A percentile compares a stretch with the other conserved stretches of the same genome.
Evolutionary conservation across 2,329 filamentous ascomycete species (phyloP).

Genomic region (Botryosphaeria agaves): DNA sequence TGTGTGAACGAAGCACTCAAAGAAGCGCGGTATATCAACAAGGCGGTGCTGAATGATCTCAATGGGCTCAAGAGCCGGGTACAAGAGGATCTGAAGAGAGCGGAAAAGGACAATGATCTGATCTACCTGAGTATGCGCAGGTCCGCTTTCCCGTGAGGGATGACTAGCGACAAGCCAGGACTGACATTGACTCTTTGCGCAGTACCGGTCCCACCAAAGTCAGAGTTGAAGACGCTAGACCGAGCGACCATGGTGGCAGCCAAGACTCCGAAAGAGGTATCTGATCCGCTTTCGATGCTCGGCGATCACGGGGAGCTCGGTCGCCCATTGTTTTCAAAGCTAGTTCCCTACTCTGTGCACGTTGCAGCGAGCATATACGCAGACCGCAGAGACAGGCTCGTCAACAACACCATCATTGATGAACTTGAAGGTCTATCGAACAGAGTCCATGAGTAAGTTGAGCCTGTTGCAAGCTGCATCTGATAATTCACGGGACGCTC

Average conservation of each 20-base stretch:
- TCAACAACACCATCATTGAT: slow-evolving; percentile 74
- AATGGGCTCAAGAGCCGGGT: slow-evolving; percentile 69
- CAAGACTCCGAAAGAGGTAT: slow-evolving; percentile 64
- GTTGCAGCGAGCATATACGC: slow-evolving; percentile 91
- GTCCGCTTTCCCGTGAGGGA: too few relatives aligned
- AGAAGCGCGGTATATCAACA: slow-evolving; percentile 68
- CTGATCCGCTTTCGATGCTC: slow-evolving; percentile 61
- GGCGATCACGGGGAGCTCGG: slow-evolving; percentile 71
- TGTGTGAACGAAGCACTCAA: slow-evolving; percentile 79
- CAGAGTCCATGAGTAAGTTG: slow-evolving; percentile 49
- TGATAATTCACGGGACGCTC: too few relatives aligned
- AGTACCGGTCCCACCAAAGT: slow-evolving; percentile 69
- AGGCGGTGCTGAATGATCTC: slow-evolving; percentile 64
- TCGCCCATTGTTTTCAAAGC: slow-evolving; percentile 67
- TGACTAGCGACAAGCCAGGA: too few relatives aligned
- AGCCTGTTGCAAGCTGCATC: slow-evolving; percentile 6
- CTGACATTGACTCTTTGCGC: background rate
- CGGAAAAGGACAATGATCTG: slow-evolving; percentile 90
- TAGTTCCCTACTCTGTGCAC: slow-evolving; percentile 92
- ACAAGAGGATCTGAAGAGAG: slow-evolving; percentile 73
- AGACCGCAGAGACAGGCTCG: slow-evolving; percentile 73
- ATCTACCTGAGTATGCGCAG: slow-evolving; percentile 59
- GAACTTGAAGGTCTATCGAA: slow-evolving; percentile 70
- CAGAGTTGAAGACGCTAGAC: slow-evolving; percentile 71
- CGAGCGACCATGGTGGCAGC: slow-evolving; percentile 76